Conservation (phyloP, 2,329 filamentous ascomycete species). For the Ophiostoma triangulosporum region DNA sequence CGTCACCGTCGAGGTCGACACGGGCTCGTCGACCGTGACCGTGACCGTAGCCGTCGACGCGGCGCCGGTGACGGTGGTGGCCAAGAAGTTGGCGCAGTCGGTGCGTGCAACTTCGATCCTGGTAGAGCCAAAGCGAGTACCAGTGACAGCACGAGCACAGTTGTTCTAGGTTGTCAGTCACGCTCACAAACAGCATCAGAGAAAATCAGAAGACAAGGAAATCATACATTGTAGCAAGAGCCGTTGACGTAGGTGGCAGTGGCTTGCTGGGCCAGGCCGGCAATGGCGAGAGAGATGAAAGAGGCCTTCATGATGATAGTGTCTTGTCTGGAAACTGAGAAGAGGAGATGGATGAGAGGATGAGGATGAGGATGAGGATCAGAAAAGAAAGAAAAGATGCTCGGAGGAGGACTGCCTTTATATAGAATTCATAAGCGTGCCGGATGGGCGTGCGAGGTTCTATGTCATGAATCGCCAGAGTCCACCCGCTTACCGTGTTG, state of each 20-base stretch:
- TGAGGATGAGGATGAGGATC: background rate
- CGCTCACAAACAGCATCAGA: background rate
- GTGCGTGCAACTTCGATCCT: background rate
- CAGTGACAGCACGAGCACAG: constrained; percentile 1
- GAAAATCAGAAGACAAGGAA: background rate
- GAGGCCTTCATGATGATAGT: constrained; percentile 1
- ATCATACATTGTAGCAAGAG: background rate
- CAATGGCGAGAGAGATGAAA: background rate
- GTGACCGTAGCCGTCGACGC: background rate
- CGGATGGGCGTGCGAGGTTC: no score
- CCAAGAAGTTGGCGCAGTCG: background rate
- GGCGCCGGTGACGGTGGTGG: background rate
- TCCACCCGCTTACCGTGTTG: no score
- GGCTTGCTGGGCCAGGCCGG: constrained; percentile 1
- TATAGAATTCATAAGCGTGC: no score
- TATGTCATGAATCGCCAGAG: no score
- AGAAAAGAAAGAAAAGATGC: background rate
- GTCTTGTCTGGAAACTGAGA: background rate
- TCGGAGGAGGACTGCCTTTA: background rate
- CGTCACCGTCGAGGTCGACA: background rate
- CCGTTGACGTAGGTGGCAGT: background rate
- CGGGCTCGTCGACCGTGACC: background rate
- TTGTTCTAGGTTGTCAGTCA: background rate
- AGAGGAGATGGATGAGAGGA: background rate
- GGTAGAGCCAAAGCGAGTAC: background rate